Conservation (phyloP, 257 asterid genomes). For the Gardenia jasminoides region DNA sequence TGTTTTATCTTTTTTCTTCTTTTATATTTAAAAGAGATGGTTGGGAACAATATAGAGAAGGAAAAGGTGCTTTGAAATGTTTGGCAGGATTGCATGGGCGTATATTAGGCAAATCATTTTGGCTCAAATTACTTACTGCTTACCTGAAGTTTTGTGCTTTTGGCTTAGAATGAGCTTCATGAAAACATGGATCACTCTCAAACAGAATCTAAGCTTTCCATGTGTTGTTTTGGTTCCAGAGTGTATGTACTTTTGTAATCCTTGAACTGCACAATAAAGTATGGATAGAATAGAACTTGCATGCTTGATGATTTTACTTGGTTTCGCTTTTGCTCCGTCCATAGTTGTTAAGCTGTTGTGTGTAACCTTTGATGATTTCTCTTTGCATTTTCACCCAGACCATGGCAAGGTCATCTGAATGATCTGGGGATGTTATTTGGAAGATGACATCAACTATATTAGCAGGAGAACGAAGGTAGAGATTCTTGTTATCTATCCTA, state of each 20-base stretch:
- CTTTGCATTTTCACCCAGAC: constrained; percentile 28
- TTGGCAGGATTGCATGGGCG: neutral
- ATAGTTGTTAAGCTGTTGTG: neutral
- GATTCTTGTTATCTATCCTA: neutral
- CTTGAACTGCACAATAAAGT: neutral
- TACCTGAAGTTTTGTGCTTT: neutral
- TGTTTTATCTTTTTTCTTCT: neutral
- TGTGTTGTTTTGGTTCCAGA: neutral
- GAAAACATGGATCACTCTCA: neutral
- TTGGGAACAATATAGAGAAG: neutral
- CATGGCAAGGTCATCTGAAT: constrained; percentile 43
- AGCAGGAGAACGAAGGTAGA: constrained; percentile 95
- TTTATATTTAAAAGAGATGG: neutral
- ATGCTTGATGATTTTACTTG: neutral
- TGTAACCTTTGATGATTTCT: neutral
- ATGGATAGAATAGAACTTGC: neutral
- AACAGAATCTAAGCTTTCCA: neutral
- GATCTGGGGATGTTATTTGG: constrained; percentile 52
- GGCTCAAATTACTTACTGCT: neutral
- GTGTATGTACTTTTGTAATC: neutral
- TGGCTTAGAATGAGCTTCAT: neutral
- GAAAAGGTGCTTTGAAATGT: neutral
- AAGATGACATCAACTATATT: constrained; percentile 78
- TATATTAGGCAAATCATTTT: neutral
- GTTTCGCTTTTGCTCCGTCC: neutral